Base-by-base conservation (phyloP, 495 filamentous ascomycete species). In the Chlorociboria aeruginascens region DNA sequence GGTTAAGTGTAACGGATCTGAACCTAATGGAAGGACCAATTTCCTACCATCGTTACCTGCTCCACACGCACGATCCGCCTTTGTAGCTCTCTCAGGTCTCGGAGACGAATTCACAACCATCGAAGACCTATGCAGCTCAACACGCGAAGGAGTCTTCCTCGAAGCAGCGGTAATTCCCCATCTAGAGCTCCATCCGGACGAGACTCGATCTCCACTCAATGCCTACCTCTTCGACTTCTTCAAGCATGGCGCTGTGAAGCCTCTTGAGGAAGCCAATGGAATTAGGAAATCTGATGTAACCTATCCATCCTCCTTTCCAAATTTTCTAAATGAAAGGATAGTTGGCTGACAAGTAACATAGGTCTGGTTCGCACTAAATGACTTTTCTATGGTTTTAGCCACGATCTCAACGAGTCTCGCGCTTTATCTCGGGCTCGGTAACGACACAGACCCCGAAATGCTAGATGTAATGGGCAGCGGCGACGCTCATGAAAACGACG, bases 141-240 rank as follows among this genome's bases (percentile, higher is more conserved):
- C 74, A 2, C 74, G 85, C 25, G 63, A 67, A 11, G 81, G 75
- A 1, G 75, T 89, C 3, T 86, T 84, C 61, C 68, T 89, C 0
- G 85, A 89, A 59, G 70, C 80, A 54, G 68, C 81, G 6, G 79
- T 79, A 10, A 71, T 89, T 28, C 85, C 85, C 0, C 73, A 81
- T 61, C 59, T 88, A 1, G 66, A 69, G 20, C 56, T 81, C 4
- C 68, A 70, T 46, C 71, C 77, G 0, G 68, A 78, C 25, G 70
- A 78, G 45, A 58, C 60, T 4, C 60, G 61, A 12, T 40, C 61
- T n/a, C 65, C 73, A 13, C 53, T 81, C 40, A 88, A 89, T 54
- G 81, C 81, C 0, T 86, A 86, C 52, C 63, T 89, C 8, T 76
- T 78, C 43, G 83, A 88, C 54, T 89, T 86, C 61, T 86, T 72